Evolutionary conservation across 2,329 filamentous ascomycete genomes (phyloP).

Genomic region (Trichophyton simii): DNA sequence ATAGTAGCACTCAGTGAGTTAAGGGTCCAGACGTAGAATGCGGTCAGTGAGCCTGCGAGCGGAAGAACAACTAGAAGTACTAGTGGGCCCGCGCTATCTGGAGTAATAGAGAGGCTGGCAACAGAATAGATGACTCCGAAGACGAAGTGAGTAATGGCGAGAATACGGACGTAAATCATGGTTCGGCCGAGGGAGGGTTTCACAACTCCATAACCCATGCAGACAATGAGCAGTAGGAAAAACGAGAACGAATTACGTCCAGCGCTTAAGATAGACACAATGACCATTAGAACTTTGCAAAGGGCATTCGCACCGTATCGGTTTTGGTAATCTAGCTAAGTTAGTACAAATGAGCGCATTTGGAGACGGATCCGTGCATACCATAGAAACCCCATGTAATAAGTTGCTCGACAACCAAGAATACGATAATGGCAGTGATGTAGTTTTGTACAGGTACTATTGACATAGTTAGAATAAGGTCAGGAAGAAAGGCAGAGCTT

Average conservation of each 20-base stretch:
- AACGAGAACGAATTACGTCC: constrained; percentile 96
- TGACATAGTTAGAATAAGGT: constrained; percentile 21
- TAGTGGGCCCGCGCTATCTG: constrained; percentile 77
- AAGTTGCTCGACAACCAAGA: constrained; percentile 88
- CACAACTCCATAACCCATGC: constrained; percentile 98
- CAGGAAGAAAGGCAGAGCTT: not conserved
- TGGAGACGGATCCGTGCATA: constrained; percentile 28
- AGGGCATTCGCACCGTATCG: constrained; percentile 71
- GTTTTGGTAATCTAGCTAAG: constrained; percentile 67
- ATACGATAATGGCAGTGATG: constrained; percentile 90
- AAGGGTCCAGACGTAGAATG: constrained; percentile 97
- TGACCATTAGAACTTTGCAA: constrained; percentile 72
- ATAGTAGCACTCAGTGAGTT: constrained; percentile 91
- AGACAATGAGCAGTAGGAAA: constrained; percentile 93
- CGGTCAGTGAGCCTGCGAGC: constrained; percentile 79
- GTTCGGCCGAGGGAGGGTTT: constrained; percentile 83
- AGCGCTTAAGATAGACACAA: constrained; percentile 88
- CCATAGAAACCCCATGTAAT: constrained; percentile 98
- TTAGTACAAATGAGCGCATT: constrained; percentile 23
- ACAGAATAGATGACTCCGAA: constrained; percentile 91
- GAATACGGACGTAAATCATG: constrained; percentile 85
- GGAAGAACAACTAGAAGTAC: constrained; percentile 89
- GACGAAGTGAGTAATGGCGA: constrained; percentile 84
- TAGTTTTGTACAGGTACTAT: constrained; percentile 93
- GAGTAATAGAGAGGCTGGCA: constrained; percentile 75